phyloP scores from a whole-genome alignment of 169 alveolate genomes.

The Cryptosporidium viatorum region DNA sequence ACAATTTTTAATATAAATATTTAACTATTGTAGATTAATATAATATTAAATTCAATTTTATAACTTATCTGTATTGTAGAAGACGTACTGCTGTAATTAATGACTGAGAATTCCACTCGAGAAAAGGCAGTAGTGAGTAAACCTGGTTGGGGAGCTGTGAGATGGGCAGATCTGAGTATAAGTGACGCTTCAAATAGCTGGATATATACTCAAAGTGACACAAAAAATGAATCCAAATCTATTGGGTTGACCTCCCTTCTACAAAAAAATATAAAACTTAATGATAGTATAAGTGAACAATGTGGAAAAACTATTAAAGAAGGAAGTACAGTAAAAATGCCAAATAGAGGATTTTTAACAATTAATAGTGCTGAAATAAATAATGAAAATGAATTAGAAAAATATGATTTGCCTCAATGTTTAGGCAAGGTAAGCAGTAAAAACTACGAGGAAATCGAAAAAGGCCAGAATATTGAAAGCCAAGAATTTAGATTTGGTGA shows the following conservation, averaged over 20 bases:
- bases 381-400: neutral
- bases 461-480: slow-evolving; percentile 1
- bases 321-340: neutral
- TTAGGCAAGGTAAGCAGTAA: neutral
- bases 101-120: slow-evolving; percentile 41
- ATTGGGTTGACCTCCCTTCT: slow-evolving; percentile 57
- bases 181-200: slow-evolving; percentile 75
- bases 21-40: neutral
- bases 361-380: neutral
- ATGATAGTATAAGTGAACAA: slow-evolving; percentile 3
- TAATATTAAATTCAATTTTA: neutral
- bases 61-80: neutral
- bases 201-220: slow-evolving; percentile 49
- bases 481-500: slow-evolving; percentile 46
- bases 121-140: slow-evolving; percentile 44
- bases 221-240: slow-evolving; percentile 68
- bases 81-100: neutral
- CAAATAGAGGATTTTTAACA: slow-evolving; percentile 37
- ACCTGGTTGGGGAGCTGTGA: slow-evolving; percentile 56
- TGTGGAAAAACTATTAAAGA: neutral
- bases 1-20: neutral
- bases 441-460: slow-evolving; percentile 18
- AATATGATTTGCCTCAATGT: neutral
- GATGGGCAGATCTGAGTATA: slow-evolving; percentile 73
- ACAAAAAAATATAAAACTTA: slow-evolving; percentile 33